A percentile compares a stretch with the other conserved stretches of the same genome.
Conservation (phyloP, 345 rosid species). For the Erodium maritimum region DNA sequence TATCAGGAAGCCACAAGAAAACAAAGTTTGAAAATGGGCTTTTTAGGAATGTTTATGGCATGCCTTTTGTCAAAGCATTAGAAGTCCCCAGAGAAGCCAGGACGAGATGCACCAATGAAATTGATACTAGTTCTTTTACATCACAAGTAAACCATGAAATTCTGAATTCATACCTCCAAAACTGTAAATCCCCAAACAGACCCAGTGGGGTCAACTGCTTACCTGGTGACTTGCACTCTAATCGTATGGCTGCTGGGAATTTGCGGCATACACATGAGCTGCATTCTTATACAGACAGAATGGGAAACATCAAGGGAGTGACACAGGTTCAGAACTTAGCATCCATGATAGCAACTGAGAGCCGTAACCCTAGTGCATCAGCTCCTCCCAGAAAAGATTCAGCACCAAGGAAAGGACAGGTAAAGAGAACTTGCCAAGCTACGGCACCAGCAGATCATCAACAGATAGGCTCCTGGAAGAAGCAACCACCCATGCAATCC, state of each 20-base stretch:
- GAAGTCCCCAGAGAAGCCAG: conserved; percentile 17
- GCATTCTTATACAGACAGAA: conserved; percentile 9
- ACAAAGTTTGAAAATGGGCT: conserved; percentile 25
- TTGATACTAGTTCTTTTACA: conserved; percentile 11
- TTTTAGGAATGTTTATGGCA: conserved; percentile 9
- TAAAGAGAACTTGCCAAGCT: conserved; percentile 6
- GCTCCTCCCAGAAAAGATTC: conserved; percentile 21
- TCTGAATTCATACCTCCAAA: conserved; percentile 3
- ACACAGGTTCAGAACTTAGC: conserved; percentile 13
- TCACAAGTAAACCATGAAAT: conserved; percentile 11
- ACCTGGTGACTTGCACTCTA: conserved; percentile 2
- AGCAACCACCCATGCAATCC: conserved; percentile 6
- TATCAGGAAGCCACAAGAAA: conserved; percentile 27
- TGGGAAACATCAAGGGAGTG: conserved; percentile 7
- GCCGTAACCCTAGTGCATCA: conserved; percentile 15
- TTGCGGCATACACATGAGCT: conserved; percentile 8
- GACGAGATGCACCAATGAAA: conserved; percentile 10
- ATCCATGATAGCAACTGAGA: conserved; percentile 9
- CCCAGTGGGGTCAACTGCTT: conserved; percentile 3
- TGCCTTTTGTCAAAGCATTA: conserved; percentile 12
- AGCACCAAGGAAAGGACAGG: conserved; percentile 12
- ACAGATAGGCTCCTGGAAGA: not conserved
- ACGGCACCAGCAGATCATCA: conserved; percentile 9
- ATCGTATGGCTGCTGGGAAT: conserved; percentile 7
- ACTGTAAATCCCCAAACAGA: conserved; percentile 1